Conservation (phyloP, 1,284 basidiomycete species). For the Omphalotus olearius region DNA sequence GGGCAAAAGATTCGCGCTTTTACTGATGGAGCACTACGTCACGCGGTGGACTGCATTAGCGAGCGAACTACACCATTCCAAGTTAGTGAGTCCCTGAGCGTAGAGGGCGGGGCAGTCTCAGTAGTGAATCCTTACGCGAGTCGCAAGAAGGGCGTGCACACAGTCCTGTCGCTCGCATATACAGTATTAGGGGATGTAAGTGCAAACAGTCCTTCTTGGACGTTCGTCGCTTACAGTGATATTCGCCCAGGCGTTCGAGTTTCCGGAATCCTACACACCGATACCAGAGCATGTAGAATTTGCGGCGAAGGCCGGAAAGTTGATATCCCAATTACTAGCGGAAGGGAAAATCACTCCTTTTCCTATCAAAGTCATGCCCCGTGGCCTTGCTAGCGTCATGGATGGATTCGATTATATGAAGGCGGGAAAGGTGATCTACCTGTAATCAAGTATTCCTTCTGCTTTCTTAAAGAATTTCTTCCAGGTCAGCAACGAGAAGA, state of each 20-base stretch:
- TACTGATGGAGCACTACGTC: conserved; percentile 24
- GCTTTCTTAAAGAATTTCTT: background rate
- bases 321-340: conserved; percentile 24
- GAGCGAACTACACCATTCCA: conserved; percentile 21
- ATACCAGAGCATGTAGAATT: conserved; percentile 1
- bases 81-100: conserved; percentile 20
- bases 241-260: conserved; percentile 13
- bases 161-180: conserved; percentile 24
- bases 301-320: conserved; percentile 19
- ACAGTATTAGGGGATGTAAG: conserved; percentile 16
- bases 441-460: background rate
- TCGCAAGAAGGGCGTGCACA: conserved; percentile 19
- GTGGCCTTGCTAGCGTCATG: conserved; percentile 26
- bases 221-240: conserved; percentile 3
- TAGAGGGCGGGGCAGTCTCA: conserved; percentile 24
- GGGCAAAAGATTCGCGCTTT: conserved; percentile 21
- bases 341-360: conserved; percentile 22
- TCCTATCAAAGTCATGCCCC: conserved; percentile 26
- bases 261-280: conserved; percentile 20
- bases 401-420: conserved; percentile 23
- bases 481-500: conserved; percentile 14
- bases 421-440: conserved; percentile 20
- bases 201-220: background rate
- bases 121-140: conserved; percentile 20
- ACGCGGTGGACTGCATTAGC: conserved; percentile 25